Base-by-base conservation (phyloP, 2,329 filamentous ascomycete species). In the Clonostachys rosea region DNA sequence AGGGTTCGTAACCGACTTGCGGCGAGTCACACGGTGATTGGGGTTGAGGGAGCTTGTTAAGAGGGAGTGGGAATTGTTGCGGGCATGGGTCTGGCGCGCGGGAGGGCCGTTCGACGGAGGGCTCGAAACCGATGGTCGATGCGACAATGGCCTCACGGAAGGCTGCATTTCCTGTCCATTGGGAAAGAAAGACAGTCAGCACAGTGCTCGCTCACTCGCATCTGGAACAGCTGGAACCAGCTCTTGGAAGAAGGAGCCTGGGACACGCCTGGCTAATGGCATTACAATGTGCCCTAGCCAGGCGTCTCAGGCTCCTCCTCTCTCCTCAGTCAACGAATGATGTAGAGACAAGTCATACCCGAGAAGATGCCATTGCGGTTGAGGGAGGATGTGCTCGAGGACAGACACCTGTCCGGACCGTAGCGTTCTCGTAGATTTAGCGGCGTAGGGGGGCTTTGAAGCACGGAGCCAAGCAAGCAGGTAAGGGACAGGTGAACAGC, bases 1-100 rank as follows among this genome's bases (percentile, higher is more conserved):
- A 42, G 85, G 81, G 54, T 83, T 86, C 51, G 89, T 90, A 63
- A 95, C 91, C 70, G 91, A 96, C 80, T 97, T 97, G 59, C 94
- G 84, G 60, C 92, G 89, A 58, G 89, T 91, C 56, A 97, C 83
- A 57, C 94, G 88, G 68, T 96, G 88, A 65, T 83, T 85, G 57
- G 84, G 73, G 72, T 91, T 92, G 61, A 91, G 80, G 49, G 87
- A 83, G 56, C 83, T 83, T 50, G 87, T 79, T 47, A 91, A 86
- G 57, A 91, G 76, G 49, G 89, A 92, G 67, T 94, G 87, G 44
- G 89, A 88, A 72, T 91, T 89, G 57, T 83, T 84, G 61, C 91
- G 86, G 52, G 83, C 80, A 69, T 87, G 82, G 54, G 79, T 71
- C 62, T 83, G 78, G 56, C 84, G 84, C 55, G 63, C 66, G 45